These are phyloP conservation scores for Grammothele lineata DNA, from an alignment of 768 basidiomycete species.

Conservation along the genomic window DNA sequence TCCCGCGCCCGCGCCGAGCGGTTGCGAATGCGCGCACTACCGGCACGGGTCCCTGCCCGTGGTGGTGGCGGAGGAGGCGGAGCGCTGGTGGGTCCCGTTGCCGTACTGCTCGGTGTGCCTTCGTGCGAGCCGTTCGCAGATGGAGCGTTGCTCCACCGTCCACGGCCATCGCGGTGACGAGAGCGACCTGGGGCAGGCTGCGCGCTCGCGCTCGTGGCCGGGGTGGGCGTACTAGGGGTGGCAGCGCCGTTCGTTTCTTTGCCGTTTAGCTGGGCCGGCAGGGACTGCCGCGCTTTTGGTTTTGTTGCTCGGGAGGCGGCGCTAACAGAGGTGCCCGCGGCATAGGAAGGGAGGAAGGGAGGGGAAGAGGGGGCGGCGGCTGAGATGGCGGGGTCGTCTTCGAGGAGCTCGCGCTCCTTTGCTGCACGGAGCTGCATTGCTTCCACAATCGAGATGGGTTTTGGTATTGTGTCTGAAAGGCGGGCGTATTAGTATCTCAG, in stretches of 20 bases:
- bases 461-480: conserved; percentile 64
- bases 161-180: conserved; percentile 13
- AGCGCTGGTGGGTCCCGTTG: conserved; percentile 1
- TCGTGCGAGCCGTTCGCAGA: conserved; percentile 8
- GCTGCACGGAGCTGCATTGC: conserved; percentile 54
- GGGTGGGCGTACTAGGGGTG: not conserved
- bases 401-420: conserved; percentile 52
- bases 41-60: conserved; percentile 6
- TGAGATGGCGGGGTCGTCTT: conserved; percentile 33
- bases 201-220: conserved; percentile 1
- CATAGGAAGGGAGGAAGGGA: not conserved
- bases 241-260: conserved; percentile 1
- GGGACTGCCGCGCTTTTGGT: conserved; percentile 3
- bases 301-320: conserved; percentile 1
- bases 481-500: not conserved
- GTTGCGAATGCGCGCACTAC: conserved; percentile 12
- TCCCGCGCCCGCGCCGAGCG: conserved; percentile 12
- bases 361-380: conserved; percentile 7
- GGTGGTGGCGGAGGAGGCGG: too few relatives aligned
- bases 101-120: conserved; percentile 2
- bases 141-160: conserved; percentile 11
- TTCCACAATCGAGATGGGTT: conserved; percentile 51
- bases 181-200: not conserved
- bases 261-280: conserved; percentile 8
- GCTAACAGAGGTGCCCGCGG: conserved; percentile 1